Conservation (phyloP, 1,284 basidiomycete genomes). For the Puccinia brachypodii region DNA sequence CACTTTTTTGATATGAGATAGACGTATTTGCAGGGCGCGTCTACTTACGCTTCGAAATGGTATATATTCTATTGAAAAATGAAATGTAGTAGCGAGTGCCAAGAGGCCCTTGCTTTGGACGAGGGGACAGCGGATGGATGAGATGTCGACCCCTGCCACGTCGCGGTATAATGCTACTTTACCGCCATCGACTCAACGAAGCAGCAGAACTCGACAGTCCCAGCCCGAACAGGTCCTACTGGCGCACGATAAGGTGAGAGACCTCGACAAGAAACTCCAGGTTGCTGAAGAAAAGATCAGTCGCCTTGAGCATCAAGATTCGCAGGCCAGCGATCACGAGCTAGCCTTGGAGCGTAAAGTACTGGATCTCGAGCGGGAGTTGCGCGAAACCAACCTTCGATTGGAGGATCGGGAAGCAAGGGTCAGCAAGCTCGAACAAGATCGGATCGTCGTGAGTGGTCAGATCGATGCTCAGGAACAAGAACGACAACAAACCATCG, state of each 20-base stretch:
- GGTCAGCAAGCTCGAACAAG: conserved; percentile 39
- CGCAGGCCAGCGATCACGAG: conserved; percentile 16
- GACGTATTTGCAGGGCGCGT: background rate
- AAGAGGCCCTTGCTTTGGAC: background rate
- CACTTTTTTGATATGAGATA: background rate
- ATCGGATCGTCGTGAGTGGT: conserved; percentile 23
- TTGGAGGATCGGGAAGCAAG: conserved; percentile 36
- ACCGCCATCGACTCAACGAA: conserved; percentile 31
- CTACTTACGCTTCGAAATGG: too few relatives aligned
- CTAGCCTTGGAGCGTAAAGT: conserved; percentile 25
- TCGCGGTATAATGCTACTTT: background rate
- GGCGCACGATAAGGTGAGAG: conserved; percentile 31
- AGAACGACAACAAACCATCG: conserved; percentile 1
- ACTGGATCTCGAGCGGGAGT: conserved; percentile 32
- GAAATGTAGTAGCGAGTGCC: background rate
- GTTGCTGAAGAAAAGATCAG: conserved; percentile 24
- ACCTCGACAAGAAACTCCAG: conserved; percentile 2
- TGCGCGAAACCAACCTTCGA: conserved; percentile 11
- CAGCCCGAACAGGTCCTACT: conserved; percentile 26
- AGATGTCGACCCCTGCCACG: conserved; percentile 21
- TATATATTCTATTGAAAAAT: too few relatives aligned
- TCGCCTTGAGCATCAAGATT: conserved; percentile 1
- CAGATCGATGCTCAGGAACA: conserved; percentile 24
- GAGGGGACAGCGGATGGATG: background rate
- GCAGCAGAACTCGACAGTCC: background rate